Percentiles rank a stretch among this genome's conserved stretches.
phyloP scores from a whole-genome alignment of 345 rosid species.

The Syzygium grande region DNA sequence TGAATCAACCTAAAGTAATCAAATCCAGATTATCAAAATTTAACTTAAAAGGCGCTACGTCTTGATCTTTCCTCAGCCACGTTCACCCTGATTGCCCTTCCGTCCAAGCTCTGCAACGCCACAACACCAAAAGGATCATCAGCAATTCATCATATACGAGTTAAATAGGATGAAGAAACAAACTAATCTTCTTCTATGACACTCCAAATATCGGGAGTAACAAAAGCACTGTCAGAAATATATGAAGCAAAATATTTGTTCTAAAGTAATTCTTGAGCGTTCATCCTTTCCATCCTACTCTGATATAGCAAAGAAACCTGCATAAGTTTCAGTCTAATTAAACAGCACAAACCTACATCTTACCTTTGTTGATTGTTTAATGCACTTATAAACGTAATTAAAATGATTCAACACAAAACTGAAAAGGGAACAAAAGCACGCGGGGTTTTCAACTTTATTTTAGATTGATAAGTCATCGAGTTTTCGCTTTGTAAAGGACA shows the following conservation, averaged over 20 bases:
- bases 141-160: not conserved
- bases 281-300: not conserved
- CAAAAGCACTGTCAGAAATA: not conserved
- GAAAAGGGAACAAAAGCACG: not conserved
- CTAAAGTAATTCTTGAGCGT: not conserved
- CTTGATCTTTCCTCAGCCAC: constrained; percentile 78
- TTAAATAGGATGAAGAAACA: not conserved
- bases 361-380: not conserved
- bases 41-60: not conserved
- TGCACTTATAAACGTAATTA: not conserved
- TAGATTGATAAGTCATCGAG: not conserved
- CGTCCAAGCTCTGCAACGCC: constrained; percentile 54
- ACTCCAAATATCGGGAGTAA: not conserved
- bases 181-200: not conserved
- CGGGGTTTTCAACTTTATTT: not conserved
- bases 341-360: not conserved
- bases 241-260: not conserved
- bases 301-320: not conserved
- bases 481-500: not conserved
- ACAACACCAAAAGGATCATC: not conserved
- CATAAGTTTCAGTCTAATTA: not conserved
- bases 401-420: not conserved
- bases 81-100: constrained; percentile 85
- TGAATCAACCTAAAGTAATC: not conserved
- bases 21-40: not conserved